phyloP scores from a whole-genome alignment of 192 early-diverging fungal species.

The Coemansia sp. region DNA sequence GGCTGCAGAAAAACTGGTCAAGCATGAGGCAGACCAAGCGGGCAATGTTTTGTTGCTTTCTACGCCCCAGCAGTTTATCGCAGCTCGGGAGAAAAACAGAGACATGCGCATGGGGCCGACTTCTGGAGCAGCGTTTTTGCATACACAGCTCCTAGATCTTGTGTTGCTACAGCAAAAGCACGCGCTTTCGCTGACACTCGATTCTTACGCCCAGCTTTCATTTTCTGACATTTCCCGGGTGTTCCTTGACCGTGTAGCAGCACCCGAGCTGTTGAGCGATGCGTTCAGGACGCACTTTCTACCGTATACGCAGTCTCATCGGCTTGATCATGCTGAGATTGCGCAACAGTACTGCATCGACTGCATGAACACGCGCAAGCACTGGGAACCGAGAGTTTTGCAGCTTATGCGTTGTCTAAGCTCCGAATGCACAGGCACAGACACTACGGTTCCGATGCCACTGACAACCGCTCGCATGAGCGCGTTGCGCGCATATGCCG shows the following conservation, averaged over 20 bases:
- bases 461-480: constrained; percentile 17
- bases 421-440: background rate
- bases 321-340: constrained; percentile 55
- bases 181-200: constrained; percentile 45
- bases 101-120: background rate
- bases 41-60: constrained; percentile 5
- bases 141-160: constrained; percentile 60
- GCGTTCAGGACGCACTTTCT: constrained; percentile 59
- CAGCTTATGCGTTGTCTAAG: constrained; percentile 53
- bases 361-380: constrained; percentile 52
- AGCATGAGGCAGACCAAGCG: background rate
- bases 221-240: constrained; percentile 54
- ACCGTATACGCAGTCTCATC: constrained; percentile 58
- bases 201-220: constrained; percentile 55
- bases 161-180: constrained; percentile 57
- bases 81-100: constrained; percentile 11
- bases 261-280: constrained; percentile 59
- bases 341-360: constrained; percentile 60
- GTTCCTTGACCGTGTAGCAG: constrained; percentile 62
- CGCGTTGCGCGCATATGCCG: constrained; percentile 24
- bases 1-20: constrained; percentile 18
- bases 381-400: constrained; percentile 64
- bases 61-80: constrained; percentile 38
- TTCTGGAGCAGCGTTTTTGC: constrained; percentile 17
- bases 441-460: background rate